A percentile compares a stretch with the other conserved stretches of the same genome.
These are phyloP conservation scores for Chamaenerion angustifolium DNA, from an alignment of 345 rosid species.

Conservation along the genomic window DNA sequence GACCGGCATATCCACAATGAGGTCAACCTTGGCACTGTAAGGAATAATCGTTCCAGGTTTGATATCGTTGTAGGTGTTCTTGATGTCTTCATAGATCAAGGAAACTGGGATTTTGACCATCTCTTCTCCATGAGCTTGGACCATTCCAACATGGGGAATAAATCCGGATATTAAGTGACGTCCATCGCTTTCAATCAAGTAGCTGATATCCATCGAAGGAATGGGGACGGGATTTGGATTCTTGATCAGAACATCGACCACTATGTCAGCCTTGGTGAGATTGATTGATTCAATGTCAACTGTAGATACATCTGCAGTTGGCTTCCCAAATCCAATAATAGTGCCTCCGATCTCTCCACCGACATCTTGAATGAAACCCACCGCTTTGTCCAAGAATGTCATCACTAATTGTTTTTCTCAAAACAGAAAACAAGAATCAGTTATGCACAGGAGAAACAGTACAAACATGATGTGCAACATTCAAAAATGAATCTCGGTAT, in stretches of 20 bases:
- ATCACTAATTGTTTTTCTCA: too few relatives aligned
- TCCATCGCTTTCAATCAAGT: slow-evolving; percentile 76
- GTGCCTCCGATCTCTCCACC: slow-evolving; percentile 89
- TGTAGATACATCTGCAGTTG: slow-evolving; percentile 76
- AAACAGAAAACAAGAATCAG: too few relatives aligned
- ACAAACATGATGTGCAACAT: too few relatives aligned
- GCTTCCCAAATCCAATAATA: slow-evolving; percentile 88
- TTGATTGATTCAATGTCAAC: slow-evolving; percentile 69
- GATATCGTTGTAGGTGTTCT: slow-evolving; percentile 57
- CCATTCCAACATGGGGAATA: slow-evolving; percentile 90
- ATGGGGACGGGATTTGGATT: slow-evolving; percentile 90
- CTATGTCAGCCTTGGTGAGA: slow-evolving; percentile 66
- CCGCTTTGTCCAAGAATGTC: slow-evolving; percentile 76
- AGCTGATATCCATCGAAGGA: slow-evolving; percentile 72
- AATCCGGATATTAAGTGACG: slow-evolving; percentile 77
- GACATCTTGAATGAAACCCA: slow-evolving; percentile 82
- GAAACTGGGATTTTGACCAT: slow-evolving; percentile 74
- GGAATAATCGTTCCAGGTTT: slow-evolving; percentile 86
- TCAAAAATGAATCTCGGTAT: too few relatives aligned
- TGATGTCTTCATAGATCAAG: slow-evolving; percentile 77
- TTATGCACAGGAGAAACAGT: too few relatives aligned
- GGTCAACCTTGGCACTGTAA: slow-evolving; percentile 69
- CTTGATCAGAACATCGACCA: slow-evolving; percentile 73
- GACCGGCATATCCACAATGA: slow-evolving; percentile 74
- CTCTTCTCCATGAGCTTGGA: slow-evolving; percentile 83